Evolutionary conservation across 1,284 basidiomycete species (phyloP).

Genomic region (Ceratorhiza oryzae-sativae): DNA sequence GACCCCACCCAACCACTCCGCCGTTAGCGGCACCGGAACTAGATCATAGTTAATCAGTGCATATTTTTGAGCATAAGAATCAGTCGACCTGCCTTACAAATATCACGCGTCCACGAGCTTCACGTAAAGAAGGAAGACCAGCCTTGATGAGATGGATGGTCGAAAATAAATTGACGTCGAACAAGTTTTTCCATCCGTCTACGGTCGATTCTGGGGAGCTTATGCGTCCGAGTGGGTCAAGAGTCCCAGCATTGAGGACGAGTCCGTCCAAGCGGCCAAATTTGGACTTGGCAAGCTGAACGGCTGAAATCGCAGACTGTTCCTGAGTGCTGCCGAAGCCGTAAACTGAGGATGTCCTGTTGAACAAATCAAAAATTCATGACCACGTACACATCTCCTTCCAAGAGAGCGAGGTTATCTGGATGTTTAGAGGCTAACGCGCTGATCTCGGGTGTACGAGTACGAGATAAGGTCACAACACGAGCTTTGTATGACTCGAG

Average conservation of each 20-base stretch:
- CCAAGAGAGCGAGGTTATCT: slow-evolving; percentile 59
- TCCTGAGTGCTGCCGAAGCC: slow-evolving; percentile 53
- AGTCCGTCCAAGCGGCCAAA: slow-evolving; percentile 75
- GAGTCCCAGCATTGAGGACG: slow-evolving; percentile 78
- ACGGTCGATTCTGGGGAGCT: slow-evolving; percentile 52
- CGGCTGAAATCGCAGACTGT: slow-evolving; percentile 61
- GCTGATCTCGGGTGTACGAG: slow-evolving; percentile 66
- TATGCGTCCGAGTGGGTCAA: slow-evolving; percentile 61
- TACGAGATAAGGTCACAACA: slow-evolving; percentile 80
- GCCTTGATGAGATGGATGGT: slow-evolving; percentile 70
- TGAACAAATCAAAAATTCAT: slow-evolving; percentile 38
- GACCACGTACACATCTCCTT: slow-evolving; percentile 72
- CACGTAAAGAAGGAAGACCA: slow-evolving; percentile 70
- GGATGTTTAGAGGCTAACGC: slow-evolving; percentile 59
- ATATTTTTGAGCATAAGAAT: background rate
- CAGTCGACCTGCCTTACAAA: slow-evolving; percentile 58
- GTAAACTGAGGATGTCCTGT: slow-evolving; percentile 39
- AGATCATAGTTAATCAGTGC: background rate
- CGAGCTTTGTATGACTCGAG: slow-evolving; percentile 65
- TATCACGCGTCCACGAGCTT: slow-evolving; percentile 70
- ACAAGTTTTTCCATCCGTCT: slow-evolving; percentile 67
- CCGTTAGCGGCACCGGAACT: slow-evolving; percentile 82
- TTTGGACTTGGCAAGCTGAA: slow-evolving; percentile 57
- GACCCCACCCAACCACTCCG: slow-evolving; percentile 71
- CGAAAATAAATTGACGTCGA: slow-evolving; percentile 87